A percentile compares a stretch with the other conserved stretches of the same genome.
These are phyloP conservation scores for Nidularia sp. DNA, from an alignment of 768 basidiomycete genomes.

Conservation along the genomic window DNA sequence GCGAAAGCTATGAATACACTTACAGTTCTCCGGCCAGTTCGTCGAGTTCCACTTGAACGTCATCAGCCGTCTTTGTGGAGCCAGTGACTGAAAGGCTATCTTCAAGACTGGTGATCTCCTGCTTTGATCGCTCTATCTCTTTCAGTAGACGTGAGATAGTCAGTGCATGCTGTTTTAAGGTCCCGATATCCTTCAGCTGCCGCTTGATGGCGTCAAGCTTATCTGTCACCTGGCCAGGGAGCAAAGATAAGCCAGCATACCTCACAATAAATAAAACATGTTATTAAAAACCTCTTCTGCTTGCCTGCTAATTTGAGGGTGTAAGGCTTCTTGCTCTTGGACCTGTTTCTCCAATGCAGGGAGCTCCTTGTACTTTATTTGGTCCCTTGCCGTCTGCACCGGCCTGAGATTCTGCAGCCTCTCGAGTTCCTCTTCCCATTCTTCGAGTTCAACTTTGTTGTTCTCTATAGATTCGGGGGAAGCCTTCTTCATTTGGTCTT, in stretches of 20 bases:
- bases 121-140: constrained; percentile 54
- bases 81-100: constrained; percentile 67
- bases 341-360: constrained; percentile 64
- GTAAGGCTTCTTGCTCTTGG: constrained; percentile 46
- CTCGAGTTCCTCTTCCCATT: constrained; percentile 60
- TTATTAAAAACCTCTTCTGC: constrained; percentile 64
- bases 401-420: constrained; percentile 59
- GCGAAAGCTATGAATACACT: too few relatives aligned
- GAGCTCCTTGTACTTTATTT: constrained; percentile 58
- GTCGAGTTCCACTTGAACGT: constrained; percentile 78
- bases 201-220: constrained; percentile 48
- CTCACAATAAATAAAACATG: constrained; percentile 1
- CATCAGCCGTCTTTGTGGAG: constrained; percentile 77
- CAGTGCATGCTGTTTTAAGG: constrained; percentile 57
- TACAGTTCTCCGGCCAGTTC: constrained; percentile 63
- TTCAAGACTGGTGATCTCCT: constrained; percentile 65
- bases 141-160: constrained; percentile 55
- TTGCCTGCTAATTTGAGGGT: constrained; percentile 43
- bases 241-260: constrained; percentile 1
- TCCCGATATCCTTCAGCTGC: constrained; percentile 56
- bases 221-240: constrained; percentile 58
- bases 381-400: constrained; percentile 46
- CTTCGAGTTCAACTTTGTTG: constrained; percentile 39
- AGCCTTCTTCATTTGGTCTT: constrained; percentile 53
- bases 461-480: constrained; percentile 43